A percentile compares a stretch with the other conserved stretches of the same genome.
phyloP scores from a whole-genome alignment of 2,329 filamentous ascomycete genomes.

The Epichloe gansuensis region DNA sequence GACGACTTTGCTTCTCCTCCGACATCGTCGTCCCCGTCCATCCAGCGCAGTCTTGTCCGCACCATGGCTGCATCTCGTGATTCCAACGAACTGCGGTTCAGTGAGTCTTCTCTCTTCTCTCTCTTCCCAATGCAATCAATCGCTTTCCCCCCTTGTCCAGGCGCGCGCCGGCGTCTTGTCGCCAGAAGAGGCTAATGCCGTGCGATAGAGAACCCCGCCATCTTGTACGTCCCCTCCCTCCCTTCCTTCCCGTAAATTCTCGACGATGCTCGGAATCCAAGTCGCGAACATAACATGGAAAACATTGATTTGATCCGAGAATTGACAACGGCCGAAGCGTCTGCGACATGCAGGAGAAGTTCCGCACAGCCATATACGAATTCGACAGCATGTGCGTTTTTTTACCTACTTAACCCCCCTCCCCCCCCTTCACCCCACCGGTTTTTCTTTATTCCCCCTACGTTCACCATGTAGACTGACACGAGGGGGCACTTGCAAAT shows the following conservation, averaged over 20 bases:
- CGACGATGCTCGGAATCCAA: not conserved
- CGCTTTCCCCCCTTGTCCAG: too few species aligned
- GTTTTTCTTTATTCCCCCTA: too few species aligned
- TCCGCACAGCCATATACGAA: conserved; percentile 68
- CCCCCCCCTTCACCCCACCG: not conserved
- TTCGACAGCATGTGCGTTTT: conserved; percentile 62
- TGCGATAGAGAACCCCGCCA: conserved; percentile 31
- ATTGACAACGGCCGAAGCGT: conserved; percentile 41
- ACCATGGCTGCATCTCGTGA: conserved; percentile 5
- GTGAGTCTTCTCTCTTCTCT: conserved; percentile 14
- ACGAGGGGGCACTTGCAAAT: not conserved
- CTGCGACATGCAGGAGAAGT: conserved; percentile 92
- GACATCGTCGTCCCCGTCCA: not conserved
- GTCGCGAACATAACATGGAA: not conserved
- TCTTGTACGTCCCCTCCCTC: conserved; percentile 30
- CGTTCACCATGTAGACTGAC: not conserved
- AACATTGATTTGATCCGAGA: not conserved
- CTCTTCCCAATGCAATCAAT: not conserved
- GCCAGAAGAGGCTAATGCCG: not conserved
- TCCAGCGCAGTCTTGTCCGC: not conserved
- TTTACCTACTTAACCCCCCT: not conserved
- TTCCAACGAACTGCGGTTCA: conserved; percentile 18
- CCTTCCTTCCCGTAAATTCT: not conserved
- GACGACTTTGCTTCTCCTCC: not conserved
- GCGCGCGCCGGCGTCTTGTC: too few species aligned